phyloP scores from a whole-genome alignment of 805 yeast genomes.

The Pichia ethanolica region DNA sequence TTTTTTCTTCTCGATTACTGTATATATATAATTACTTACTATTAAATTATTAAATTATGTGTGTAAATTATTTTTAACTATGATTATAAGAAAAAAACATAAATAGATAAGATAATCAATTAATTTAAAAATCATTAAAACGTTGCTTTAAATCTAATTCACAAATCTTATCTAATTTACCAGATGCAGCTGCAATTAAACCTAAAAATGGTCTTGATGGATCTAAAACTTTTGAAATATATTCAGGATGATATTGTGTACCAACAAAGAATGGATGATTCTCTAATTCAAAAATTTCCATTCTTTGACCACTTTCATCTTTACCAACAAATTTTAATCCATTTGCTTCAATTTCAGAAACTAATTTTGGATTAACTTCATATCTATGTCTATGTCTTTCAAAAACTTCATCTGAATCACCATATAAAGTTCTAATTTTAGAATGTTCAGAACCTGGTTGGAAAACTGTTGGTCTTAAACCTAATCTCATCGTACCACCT shows the following conservation, averaged over 20 bases:
- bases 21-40: too few relatives aligned
- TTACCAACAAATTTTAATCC: slow-evolving; percentile 90
- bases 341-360: slow-evolving; percentile 58
- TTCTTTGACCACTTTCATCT: slow-evolving; percentile 84
- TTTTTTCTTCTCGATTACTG: too few relatives aligned
- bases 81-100: too few relatives aligned
- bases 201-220: slow-evolving; percentile 97
- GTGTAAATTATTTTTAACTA: too few relatives aligned
- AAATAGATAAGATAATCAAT: too few relatives aligned
- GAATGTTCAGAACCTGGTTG: slow-evolving; percentile 52
- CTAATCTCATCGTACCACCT: slow-evolving; percentile 99
- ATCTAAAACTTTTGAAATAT: slow-evolving; percentile 89
- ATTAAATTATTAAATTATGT: too few relatives aligned
- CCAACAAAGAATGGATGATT: slow-evolving; percentile 89
- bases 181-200: slow-evolving; percentile 88
- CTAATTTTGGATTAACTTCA: slow-evolving; percentile 86
- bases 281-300: slow-evolving; percentile 86
- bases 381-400: slow-evolving; percentile 99
- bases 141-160: slow-evolving; percentile 28
- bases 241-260: slow-evolving; percentile 98
- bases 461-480: slow-evolving; percentile 85
- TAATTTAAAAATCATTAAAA: slow-evolving; percentile 25
- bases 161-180: slow-evolving; percentile 64
- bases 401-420: slow-evolving; percentile 54
- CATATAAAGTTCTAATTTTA: slow-evolving; percentile 70